A percentile compares a stretch with the other conserved stretches of the same genome.
These are phyloP conservation scores for Mortierella claussenii DNA, from an alignment of 192 early-diverging fungal species.

Conservation along the genomic window DNA sequence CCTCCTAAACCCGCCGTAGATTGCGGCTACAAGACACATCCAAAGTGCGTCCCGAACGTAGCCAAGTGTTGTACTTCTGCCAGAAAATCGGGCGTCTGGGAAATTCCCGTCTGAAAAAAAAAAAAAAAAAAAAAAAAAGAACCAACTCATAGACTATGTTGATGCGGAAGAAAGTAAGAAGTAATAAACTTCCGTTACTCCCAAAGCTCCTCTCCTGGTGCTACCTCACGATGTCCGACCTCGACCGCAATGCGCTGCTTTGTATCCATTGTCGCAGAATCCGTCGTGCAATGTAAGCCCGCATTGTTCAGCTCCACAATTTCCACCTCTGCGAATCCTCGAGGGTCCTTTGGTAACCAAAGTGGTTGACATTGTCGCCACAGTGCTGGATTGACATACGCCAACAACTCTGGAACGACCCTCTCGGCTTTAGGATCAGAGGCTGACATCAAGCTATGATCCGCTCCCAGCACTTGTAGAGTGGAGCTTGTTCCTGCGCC, in stretches of 20 bases:
- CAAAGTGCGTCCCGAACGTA: slow-evolving; percentile 34
- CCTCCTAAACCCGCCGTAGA: slow-evolving; percentile 23
- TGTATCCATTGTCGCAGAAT: slow-evolving; percentile 21
- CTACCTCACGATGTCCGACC: neutral
- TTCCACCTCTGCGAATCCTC: slow-evolving; percentile 34
- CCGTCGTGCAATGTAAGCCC: slow-evolving; percentile 9
- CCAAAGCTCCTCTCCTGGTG: slow-evolving; percentile 33
- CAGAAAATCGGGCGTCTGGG: slow-evolving; percentile 43
- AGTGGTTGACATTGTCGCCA: slow-evolving; percentile 13
- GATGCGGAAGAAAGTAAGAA: neutral
- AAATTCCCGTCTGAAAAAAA: slow-evolving; percentile 18
- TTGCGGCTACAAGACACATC: slow-evolving; percentile 44
- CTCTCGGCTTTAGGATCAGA: slow-evolving; percentile 5
- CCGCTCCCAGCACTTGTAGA: slow-evolving; percentile 24
- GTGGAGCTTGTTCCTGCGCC: slow-evolving; percentile 3
- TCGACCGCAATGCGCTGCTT: slow-evolving; percentile 21
- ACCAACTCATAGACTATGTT: neutral
- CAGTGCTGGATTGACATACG: slow-evolving; percentile 32
- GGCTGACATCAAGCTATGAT: slow-evolving; percentile 9
- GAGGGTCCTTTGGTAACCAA: slow-evolving; percentile 34
- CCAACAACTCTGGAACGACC: slow-evolving; percentile 8
- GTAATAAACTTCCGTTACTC: neutral
- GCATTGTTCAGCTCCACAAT: slow-evolving; percentile 19
- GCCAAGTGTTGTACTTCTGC: slow-evolving; percentile 41
- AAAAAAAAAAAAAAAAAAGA: neutral